These are phyloP conservation scores for Liquidambar formosana DNA, from an alignment of 164 flowering plant species.

Conservation along the genomic window DNA sequence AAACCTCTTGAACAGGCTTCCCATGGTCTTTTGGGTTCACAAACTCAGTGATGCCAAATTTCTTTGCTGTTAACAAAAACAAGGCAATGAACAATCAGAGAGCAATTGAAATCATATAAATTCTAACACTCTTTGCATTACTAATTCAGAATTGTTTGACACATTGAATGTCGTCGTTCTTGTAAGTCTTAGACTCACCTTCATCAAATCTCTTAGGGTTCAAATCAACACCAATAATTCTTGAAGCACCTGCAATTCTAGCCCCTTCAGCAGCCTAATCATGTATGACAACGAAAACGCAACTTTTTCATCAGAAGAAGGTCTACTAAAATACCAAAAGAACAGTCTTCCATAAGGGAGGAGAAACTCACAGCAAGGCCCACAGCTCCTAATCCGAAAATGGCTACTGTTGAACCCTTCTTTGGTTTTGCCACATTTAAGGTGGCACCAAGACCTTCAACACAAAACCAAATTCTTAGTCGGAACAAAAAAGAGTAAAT, in stretches of 20 bases:
- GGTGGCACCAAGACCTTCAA: conserved; percentile 69
- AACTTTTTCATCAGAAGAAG: not conserved
- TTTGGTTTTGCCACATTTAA: conserved; percentile 64
- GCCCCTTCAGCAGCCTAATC: conserved; percentile 56
- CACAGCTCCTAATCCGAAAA: conserved; percentile 69
- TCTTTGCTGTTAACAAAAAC: conserved; percentile 38
- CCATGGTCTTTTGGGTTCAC: conserved; percentile 47
- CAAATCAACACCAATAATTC: conserved; percentile 46
- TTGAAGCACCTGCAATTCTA: conserved; percentile 41
- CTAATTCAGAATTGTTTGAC: too few relatives aligned
- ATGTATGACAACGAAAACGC: not conserved
- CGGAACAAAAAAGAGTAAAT: not conserved
- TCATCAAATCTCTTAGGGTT: conserved; percentile 32
- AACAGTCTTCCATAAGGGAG: not conserved
- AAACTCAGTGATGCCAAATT: conserved; percentile 57
- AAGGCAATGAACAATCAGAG: not conserved
- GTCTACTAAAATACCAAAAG: not conserved
- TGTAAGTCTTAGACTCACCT: conserved; percentile 19
- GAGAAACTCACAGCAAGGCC: conserved; percentile 60
- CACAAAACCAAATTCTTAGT: not conserved
- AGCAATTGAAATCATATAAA: not conserved
- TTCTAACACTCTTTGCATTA: too few relatives aligned
- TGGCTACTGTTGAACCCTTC: conserved; percentile 52
- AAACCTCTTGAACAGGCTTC: conserved; percentile 63
- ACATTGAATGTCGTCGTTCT: too few relatives aligned